phyloP scores from a whole-genome alignment of 495 filamentous ascomycete genomes.

The Astrocystis sublimbata region DNA sequence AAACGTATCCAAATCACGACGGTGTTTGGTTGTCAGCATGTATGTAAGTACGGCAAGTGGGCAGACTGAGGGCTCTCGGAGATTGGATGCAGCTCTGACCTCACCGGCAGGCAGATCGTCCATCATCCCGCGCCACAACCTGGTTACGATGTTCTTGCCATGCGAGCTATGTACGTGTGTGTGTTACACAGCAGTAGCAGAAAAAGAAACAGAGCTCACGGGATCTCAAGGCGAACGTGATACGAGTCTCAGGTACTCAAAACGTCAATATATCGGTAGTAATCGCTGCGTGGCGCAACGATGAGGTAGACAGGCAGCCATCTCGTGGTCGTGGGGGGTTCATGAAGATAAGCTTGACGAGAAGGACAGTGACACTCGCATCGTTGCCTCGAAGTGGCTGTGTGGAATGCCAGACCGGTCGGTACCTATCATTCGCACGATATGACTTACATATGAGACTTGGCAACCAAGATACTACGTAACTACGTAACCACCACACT shows the following conservation, averaged over 20 bases:
- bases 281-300: no score
- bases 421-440: background rate
- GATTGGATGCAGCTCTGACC: background rate
- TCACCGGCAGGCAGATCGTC: background rate
- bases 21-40: background rate
- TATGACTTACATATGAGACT: background rate
- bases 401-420: background rate
- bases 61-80: background rate
- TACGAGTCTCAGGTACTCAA: background rate
- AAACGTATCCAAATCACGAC: background rate
- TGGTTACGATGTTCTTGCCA: background rate
- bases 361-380: background rate
- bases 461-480: background rate
- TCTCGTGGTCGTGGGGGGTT: conserved; percentile 1
- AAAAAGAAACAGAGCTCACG: background rate
- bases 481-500: background rate
- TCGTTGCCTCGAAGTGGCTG: background rate
- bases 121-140: background rate
- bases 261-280: no score
- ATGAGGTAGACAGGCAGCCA: no score
- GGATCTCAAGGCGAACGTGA: background rate
- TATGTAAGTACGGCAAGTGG: background rate
- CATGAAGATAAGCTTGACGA: conserved; percentile 1
- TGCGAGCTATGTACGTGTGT: background rate
- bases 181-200: conserved; percentile 2